A percentile compares a stretch with the other conserved stretches of the same genome.
Conservation (phyloP, 805 yeast species). For the Candida dajiaensis region DNA sequence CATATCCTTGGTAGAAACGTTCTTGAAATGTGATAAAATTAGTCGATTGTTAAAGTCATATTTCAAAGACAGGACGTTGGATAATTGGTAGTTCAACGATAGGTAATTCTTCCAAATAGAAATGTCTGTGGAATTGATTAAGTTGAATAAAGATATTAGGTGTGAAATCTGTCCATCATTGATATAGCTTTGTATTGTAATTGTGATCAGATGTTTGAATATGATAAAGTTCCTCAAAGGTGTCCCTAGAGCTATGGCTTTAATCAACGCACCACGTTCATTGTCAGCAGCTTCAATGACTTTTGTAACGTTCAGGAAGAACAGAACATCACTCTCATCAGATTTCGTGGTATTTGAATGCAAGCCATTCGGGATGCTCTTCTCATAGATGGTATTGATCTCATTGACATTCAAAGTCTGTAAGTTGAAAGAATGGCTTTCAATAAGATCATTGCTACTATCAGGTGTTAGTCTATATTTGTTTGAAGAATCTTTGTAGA, state of each 20-base stretch:
- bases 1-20: conserved; percentile 14
- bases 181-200: conserved; percentile 38
- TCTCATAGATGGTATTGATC: conserved; percentile 20
- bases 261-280: conserved; percentile 55
- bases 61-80: conserved; percentile 14
- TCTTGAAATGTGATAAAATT: conserved; percentile 17
- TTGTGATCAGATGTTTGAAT: conserved; percentile 52
- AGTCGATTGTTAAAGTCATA: conserved; percentile 17
- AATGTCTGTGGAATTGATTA: conserved; percentile 17
- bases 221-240: conserved; percentile 44
- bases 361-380: conserved; percentile 1
- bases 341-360: background rate
- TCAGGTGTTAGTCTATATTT: conserved; percentile 18
- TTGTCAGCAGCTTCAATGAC: conserved; percentile 32
- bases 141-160: conserved; percentile 17
- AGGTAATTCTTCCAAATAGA: conserved; percentile 18
- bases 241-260: conserved; percentile 55
- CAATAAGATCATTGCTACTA: conserved; percentile 12
- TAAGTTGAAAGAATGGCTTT: conserved; percentile 8
- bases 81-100: conserved; percentile 9
- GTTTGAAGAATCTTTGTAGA: conserved; percentile 34
- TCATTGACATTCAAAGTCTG: conserved; percentile 10
- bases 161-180: conserved; percentile 15
- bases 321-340: conserved; percentile 33
- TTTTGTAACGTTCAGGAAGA: conserved; percentile 51